Evolutionary conservation across 257 asterid species (phyloP), one percentile per base, ranked within the genome.

Genomic region (Anisodus tanguticus): DNA sequence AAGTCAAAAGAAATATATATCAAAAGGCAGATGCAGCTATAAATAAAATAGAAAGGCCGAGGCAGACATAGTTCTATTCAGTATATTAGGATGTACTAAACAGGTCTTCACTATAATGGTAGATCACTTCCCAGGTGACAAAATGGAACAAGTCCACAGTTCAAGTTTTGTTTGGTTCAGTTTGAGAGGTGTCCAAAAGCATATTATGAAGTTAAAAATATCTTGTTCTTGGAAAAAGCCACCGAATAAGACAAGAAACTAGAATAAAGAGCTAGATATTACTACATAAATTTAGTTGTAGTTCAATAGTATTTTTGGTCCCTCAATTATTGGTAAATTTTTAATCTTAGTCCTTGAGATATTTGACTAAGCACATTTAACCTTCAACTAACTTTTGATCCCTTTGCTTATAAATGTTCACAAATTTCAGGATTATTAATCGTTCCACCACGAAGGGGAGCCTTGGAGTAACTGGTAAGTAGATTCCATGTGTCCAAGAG

Each of bases 121-220:
- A 11, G 72, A 31, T 66, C 13, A 11, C 45, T 66, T 66, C 72
- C 45, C 72, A 31, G 70, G 43, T 26, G 17, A 64, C 70, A 64
- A 64, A 64, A 64, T 26, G 70, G 70, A 63, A 10, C 45, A 64
- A 64, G 43, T 62, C 37, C 68, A 62, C 4, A 17, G 35, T n/a
- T 60, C 67, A 60, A 41, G n/a, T 60, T 60, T 60, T 22, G 10
- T 17, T 53, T 3, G 39, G 69, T 11, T 19, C 69, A 19, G 39
- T 63, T 63, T 63, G 35, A 64, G 70, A 64, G 70, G 70, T 64
- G 39, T 22, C 68, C 41, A 64, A 54, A 54, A 64, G 43, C 43
- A 64, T 10, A 10, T 26, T 31, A 64, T 10, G 70, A 64, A 8
- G 70, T 10, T 15, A 26, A 64, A 22, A 9, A 26, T 64, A 17